These are phyloP conservation scores for Herpotrichia juniperi DNA, from an alignment of 2,329 filamentous ascomycete genomes.

Conservation along the genomic window DNA sequence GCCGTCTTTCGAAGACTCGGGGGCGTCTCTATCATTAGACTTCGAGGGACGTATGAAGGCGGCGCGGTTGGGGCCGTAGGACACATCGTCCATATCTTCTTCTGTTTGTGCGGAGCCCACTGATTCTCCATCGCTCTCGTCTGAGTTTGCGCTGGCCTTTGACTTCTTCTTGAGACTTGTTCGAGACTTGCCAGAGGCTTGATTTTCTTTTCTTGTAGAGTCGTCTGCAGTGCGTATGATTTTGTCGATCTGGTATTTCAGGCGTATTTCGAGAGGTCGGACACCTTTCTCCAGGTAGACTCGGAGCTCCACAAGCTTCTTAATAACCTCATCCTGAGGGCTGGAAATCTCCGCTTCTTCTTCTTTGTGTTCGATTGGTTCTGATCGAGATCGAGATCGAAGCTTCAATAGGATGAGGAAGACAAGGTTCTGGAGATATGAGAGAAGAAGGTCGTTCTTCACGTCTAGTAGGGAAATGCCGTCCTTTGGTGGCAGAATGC, in stretches of 20 bases:
- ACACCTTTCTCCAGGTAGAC: constrained; percentile 93
- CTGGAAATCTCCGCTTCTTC: constrained; percentile 46
- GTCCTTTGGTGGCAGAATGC: constrained; percentile 75
- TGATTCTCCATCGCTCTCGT: constrained; percentile 46
- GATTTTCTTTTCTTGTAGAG: constrained; percentile 47
- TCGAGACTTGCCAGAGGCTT: constrained; percentile 22
- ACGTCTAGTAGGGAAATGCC: constrained; percentile 94
- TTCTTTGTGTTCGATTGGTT: constrained; percentile 29
- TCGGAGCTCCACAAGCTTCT: constrained; percentile 89
- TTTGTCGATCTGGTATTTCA: constrained; percentile 96
- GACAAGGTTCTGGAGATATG: constrained; percentile 92
- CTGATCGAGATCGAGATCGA: constrained; percentile 55
- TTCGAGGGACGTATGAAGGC: constrained; percentile 45
- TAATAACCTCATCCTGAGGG: constrained; percentile 72
- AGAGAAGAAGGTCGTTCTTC: constrained; percentile 96
- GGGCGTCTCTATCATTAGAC: constrained; percentile 21
- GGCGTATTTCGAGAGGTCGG: constrained; percentile 82
- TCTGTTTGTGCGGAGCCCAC: constrained; percentile 33
- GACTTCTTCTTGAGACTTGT: constrained; percentile 17
- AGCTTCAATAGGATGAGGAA: constrained; percentile 85
- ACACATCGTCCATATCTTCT: constrained; percentile 62
- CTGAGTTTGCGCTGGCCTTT: constrained; percentile 49
- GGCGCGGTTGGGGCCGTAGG: constrained; percentile 66
- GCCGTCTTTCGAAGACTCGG: constrained; percentile 60
- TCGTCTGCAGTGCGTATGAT: constrained; percentile 87